Conservation (phyloP, 345 rosid species). For the Arabis hirsuta region DNA sequence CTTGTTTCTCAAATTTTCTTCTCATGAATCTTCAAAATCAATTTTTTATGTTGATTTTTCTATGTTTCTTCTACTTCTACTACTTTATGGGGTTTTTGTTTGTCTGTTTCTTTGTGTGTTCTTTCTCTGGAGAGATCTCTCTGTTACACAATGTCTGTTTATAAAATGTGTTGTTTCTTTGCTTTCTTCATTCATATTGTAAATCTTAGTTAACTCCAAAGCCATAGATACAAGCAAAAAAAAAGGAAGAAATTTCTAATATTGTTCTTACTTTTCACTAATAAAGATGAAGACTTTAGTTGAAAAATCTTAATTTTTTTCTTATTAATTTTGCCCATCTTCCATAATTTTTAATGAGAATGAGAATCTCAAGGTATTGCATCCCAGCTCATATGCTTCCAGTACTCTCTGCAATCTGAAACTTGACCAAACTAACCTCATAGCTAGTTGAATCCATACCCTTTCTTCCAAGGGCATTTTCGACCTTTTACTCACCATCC, state of each 20-base stretch:
- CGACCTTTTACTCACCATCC: background rate
- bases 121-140: conserved; percentile 28
- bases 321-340: background rate
- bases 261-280: conserved; percentile 5
- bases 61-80: conserved; percentile 31
- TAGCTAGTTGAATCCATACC: background rate
- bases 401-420: conserved; percentile 23
- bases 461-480: conserved; percentile 12
- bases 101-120: conserved; percentile 36
- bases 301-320: background rate
- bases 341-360: conserved; percentile 36
- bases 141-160: conserved; percentile 20
- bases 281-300: conserved; percentile 26
- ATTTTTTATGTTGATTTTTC: conserved; percentile 9
- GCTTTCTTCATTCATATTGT: background rate
- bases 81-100: conserved; percentile 1
- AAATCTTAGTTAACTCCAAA: background rate
- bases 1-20: conserved; percentile 3
- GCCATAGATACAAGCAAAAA: background rate
- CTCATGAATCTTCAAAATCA: conserved; percentile 24
- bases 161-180: conserved; percentile 10
- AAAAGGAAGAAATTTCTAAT: background rate
- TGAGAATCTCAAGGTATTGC: conserved; percentile 48
- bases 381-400: conserved; percentile 46
- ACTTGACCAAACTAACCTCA: conserved; percentile 30